Evolutionary conservation across 371 early-diverging fungal species (phyloP).

Genomic region (Apophysomyces sp.): DNA sequence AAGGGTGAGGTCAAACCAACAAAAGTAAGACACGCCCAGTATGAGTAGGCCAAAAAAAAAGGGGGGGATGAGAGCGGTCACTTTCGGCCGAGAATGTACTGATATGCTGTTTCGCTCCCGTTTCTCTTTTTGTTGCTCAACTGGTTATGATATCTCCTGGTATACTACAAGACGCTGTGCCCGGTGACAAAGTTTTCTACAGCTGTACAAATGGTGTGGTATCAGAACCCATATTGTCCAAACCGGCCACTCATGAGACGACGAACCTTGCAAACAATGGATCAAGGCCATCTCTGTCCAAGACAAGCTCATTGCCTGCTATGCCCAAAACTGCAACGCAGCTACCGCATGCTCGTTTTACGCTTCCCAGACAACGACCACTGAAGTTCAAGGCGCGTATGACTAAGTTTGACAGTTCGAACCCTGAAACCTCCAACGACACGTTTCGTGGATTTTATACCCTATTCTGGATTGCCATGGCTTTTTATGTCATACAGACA

Average conservation of each 20-base stretch:
- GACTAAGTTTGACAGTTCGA: slow-evolving; percentile 44
- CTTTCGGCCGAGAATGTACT: background rate
- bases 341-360: background rate
- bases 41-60: too few species aligned
- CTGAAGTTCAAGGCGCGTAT: slow-evolving; percentile 39
- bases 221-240: background rate
- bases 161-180: background rate
- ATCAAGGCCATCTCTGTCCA: background rate
- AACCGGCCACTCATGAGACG: background rate
- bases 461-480: slow-evolving; percentile 90
- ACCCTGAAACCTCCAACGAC: slow-evolving; percentile 46
- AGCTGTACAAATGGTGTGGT: background rate
- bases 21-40: too few species aligned
- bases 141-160: background rate
- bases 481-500: slow-evolving; percentile 72
- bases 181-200: background rate
- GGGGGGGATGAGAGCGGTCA: background rate
- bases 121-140: background rate
- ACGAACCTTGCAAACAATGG: background rate
- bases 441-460: slow-evolving; percentile 87
- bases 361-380: slow-evolving; percentile 22
- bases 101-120: background rate
- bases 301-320: background rate
- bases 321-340: background rate
- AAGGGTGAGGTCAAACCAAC: too few species aligned